These are phyloP conservation scores for Xylariaceae sp. DNA, from an alignment of 2,329 filamentous ascomycete species.

Conservation along the genomic window DNA sequence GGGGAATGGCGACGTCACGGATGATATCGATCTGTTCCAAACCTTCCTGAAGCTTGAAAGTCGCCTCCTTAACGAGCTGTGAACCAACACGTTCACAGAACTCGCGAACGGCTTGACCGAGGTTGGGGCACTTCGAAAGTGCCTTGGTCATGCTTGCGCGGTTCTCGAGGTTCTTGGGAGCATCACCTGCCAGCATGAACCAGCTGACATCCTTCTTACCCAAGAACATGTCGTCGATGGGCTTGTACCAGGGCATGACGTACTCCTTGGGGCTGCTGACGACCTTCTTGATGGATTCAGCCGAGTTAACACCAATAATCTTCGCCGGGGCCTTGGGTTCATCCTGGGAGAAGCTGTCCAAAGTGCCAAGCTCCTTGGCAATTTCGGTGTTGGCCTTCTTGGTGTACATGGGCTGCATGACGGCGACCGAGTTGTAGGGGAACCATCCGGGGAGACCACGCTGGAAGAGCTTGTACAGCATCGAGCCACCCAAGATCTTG, in stretches of 20 bases:
- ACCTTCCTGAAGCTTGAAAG: constrained; percentile 34
- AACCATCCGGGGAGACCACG: constrained; percentile 43
- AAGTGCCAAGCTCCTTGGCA: constrained; percentile 36
- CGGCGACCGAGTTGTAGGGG: constrained; percentile 37
- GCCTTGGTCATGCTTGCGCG: constrained; percentile 31
- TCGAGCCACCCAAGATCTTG: constrained; percentile 39
- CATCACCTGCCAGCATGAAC: constrained; percentile 38
- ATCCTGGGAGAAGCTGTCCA: constrained; percentile 33
- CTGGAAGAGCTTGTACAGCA: constrained; percentile 44
- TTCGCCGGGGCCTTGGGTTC: constrained; percentile 35
- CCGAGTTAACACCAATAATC: constrained; percentile 28
- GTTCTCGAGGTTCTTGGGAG: constrained; percentile 30
- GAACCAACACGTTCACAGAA: constrained; percentile 34
- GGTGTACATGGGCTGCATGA: constrained; percentile 45
- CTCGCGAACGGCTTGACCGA: constrained; percentile 30
- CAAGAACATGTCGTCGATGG: constrained; percentile 32
- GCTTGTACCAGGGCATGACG: constrained; percentile 32
- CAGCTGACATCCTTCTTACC: constrained; percentile 36
- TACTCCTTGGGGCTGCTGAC: constrained; percentile 33
- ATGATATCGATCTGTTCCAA: constrained; percentile 40
- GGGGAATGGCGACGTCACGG: constrained; percentile 54
- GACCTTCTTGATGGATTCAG: constrained; percentile 30
- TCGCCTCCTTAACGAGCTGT: constrained; percentile 39
- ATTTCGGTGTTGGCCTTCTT: constrained; percentile 38
- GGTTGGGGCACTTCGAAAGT: constrained; percentile 33